Percentiles rank a stretch among this genome's conserved stretches.
Conservation (phyloP, 2,329 filamentous ascomycete genomes). For the Colletotrichum cereale region DNA sequence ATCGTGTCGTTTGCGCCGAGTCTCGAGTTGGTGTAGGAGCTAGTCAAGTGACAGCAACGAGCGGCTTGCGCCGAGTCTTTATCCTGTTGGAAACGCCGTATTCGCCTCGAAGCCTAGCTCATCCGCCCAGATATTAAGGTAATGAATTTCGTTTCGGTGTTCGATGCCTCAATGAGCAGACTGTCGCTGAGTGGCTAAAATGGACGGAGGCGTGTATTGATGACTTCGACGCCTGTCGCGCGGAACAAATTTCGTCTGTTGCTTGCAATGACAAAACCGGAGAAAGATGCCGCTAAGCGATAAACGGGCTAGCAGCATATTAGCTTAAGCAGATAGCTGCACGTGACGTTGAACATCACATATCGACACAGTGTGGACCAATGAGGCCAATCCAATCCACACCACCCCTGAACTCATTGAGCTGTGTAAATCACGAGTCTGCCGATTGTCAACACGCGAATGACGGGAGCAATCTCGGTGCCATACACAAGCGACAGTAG, state of each 20-base stretch:
- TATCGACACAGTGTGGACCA: constrained; percentile 22
- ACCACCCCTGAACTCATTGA: constrained; percentile 19
- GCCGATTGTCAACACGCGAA: constrained; percentile 9
- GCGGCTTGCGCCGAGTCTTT: constrained; percentile 36
- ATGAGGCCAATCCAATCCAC: constrained; percentile 18
- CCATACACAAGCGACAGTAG: neutral
- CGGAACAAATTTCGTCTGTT: constrained; percentile 38
- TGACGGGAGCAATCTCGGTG: neutral
- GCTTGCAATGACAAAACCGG: constrained; percentile 23
- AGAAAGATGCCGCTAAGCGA: constrained; percentile 22
- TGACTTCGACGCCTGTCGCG: constrained; percentile 28
- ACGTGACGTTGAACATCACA: neutral
- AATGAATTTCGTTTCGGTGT: neutral
- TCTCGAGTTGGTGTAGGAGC: constrained; percentile 26
- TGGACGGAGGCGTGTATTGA: constrained; percentile 29
- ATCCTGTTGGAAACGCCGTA: constrained; percentile 31
- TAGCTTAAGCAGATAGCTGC: neutral
- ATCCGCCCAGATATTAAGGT: constrained; percentile 12
- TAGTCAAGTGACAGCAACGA: constrained; percentile 36
- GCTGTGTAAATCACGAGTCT: constrained; percentile 3
- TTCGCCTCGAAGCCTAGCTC: constrained; percentile 3
- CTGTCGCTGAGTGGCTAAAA: constrained; percentile 10
- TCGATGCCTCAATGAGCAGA: constrained; percentile 23
- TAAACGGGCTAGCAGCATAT: constrained; percentile 16
- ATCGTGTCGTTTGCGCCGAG: constrained; percentile 27